Percentiles rank a stretch among this genome's conserved stretches.
phyloP scores from a whole-genome alignment of 2,329 filamentous ascomycete genomes.

The Cercospora brassicicola region DNA sequence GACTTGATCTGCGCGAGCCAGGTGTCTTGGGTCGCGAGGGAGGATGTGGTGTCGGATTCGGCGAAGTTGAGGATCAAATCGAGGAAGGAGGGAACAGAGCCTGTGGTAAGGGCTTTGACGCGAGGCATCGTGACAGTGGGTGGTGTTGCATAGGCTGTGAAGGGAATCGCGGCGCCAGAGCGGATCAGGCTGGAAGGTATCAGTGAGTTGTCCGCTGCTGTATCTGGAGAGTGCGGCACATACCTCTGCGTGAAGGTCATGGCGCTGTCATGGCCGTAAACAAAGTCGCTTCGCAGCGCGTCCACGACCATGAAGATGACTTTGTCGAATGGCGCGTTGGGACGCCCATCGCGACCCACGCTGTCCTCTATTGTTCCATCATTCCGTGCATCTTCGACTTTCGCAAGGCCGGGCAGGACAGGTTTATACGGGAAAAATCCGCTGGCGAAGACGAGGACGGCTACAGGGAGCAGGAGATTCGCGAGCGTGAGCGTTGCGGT shows the following conservation, averaged over 20 bases:
- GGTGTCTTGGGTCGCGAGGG: constrained; percentile 83
- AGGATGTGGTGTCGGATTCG: constrained; percentile 88
- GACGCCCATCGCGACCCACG: constrained; percentile 43
- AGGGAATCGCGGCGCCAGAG: constrained; percentile 80
- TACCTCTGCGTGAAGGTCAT: constrained; percentile 89
- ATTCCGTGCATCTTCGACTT: constrained; percentile 29
- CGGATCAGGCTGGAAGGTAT: constrained; percentile 68
- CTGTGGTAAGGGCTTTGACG: constrained; percentile 94
- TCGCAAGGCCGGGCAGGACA: constrained; percentile 78
- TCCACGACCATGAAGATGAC: constrained; percentile 98
- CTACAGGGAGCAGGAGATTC: constrained; percentile 74
- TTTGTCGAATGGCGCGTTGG: constrained; percentile 73
- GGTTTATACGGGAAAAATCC: constrained; percentile 99
- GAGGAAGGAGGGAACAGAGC: constrained; percentile 95
- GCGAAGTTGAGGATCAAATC: constrained; percentile 96
- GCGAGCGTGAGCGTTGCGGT: constrained; percentile 57
- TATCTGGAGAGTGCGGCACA: not conserved
- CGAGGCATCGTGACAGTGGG: constrained; percentile 98
- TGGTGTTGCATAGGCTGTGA: constrained; percentile 92
- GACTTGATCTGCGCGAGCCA: constrained; percentile 93
- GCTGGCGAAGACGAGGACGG: constrained; percentile 69
- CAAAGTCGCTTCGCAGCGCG: constrained; percentile 92
- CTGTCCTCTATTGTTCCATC: constrained; percentile 6
- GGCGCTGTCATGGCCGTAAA: constrained; percentile 76
- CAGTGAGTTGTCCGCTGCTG: constrained; percentile 6